These are phyloP conservation scores for Colletotrichum musae DNA, from an alignment of 2,329 filamentous ascomycete genomes.

Conservation along the genomic window DNA sequence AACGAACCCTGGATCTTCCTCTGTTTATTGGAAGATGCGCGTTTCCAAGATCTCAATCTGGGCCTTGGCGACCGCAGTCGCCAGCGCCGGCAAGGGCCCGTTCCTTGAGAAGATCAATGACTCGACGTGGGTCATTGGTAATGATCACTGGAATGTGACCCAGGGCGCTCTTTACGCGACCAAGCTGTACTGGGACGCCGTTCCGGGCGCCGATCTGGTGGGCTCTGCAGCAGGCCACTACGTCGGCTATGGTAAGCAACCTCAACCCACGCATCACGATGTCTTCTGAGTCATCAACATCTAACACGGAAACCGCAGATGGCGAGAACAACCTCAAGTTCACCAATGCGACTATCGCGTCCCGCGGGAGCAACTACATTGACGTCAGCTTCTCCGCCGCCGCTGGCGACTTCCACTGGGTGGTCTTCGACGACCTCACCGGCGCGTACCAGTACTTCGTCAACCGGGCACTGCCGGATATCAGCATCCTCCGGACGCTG, in stretches of 20 bases:
- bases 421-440: slow-evolving; percentile 38
- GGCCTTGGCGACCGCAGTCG: slow-evolving; percentile 14
- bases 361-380: slow-evolving; percentile 34
- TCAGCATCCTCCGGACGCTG: slow-evolving; percentile 37
- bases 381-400: slow-evolving; percentile 39
- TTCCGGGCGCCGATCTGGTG: slow-evolving; percentile 39
- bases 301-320: slow-evolving; percentile 27
- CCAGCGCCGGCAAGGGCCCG: slow-evolving; percentile 30
- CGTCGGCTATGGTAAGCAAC: slow-evolving; percentile 30
- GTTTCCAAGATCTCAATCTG: slow-evolving; percentile 8
- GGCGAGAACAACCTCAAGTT: slow-evolving; percentile 36
- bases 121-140: slow-evolving; percentile 40
- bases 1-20: neutral
- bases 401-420: slow-evolving; percentile 39
- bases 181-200: slow-evolving; percentile 38
- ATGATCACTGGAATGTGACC: slow-evolving; percentile 42
- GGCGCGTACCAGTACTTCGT: slow-evolving; percentile 42
- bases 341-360: slow-evolving; percentile 35
- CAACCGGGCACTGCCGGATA: slow-evolving; percentile 38
- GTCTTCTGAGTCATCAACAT: neutral
- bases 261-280: neutral
- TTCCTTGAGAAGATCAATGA: slow-evolving; percentile 35
- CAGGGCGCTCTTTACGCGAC: slow-evolving; percentile 36
- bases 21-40: slow-evolving; percentile 4
- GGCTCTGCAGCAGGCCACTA: slow-evolving; percentile 38